Evolutionary conservation across 805 yeast genomes (phyloP), one percentile per base, ranked within the genome.

Genomic region (Vanderwaltozyma yarrowii): DNA sequence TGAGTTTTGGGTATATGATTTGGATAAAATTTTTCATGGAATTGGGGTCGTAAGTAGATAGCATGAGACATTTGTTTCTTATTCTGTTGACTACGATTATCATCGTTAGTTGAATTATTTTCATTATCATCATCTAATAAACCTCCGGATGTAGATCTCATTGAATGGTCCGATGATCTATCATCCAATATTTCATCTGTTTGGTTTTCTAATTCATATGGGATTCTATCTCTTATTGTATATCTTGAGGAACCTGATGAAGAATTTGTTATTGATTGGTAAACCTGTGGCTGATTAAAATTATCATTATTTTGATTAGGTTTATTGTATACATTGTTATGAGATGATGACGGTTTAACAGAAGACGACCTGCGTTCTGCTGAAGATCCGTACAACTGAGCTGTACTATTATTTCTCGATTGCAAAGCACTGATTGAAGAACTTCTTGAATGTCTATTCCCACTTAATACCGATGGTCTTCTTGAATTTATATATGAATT

Each of bases 1-100:
- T 64, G 65, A 35, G 69, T 59, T 11, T 46, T 59, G 0, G 82
- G 70, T 4, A 63, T 61, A 38, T 56, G 55, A 8, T 57, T 41
- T 3, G 70, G 64, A 47, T 62, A 74, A 40, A 65, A 63, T 39
- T 62, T 63, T 32, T 71, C 73, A 44, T 71, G 75, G 30, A 56
- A 49, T 3, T 52, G 52, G 1, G 67, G 61, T 27, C 56, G 47
- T 33, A 59, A 37, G 29, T 38, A 57, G 30, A 55, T 57, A 6
- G 54, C 50, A 34, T 54, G 61, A n/a, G 30, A 21, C 5, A 6
- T 29, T 9, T 31, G 27, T 14, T 46, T 37, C 35, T 58, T 56
- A 33, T 57, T 57, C 24, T 49, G 38, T 32, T 46, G 46, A 15
- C 40, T 33, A 32, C 45, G 44, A 2, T 45, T 32, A 4, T 47